These are phyloP conservation scores for Aspergillus bridgeri DNA, from an alignment of 495 filamentous ascomycete genomes.

Conservation along the genomic window DNA sequence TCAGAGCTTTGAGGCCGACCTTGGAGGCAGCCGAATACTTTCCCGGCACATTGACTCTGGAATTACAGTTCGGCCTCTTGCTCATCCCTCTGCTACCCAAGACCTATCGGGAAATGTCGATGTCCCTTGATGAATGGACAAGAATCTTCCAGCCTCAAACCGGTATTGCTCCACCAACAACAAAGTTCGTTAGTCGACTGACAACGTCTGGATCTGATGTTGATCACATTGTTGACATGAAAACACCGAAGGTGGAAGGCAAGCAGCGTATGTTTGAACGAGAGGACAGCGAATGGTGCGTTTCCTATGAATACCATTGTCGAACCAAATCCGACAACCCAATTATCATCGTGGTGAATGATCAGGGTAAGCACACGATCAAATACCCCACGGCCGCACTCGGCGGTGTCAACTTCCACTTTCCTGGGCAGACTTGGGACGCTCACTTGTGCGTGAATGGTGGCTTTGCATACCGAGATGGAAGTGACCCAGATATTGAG, in stretches of 20 bases:
- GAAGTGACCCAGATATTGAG: constrained; percentile 17
- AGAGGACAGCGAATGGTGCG: constrained; percentile 20
- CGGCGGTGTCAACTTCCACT: constrained; percentile 39
- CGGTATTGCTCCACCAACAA: constrained; percentile 15
- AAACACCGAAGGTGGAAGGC: constrained; percentile 19
- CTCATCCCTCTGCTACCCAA: constrained; percentile 24
- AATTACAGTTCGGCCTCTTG: constrained; percentile 37
- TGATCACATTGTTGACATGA: constrained; percentile 35
- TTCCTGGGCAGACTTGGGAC: constrained; percentile 46
- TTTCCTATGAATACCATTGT: constrained; percentile 54
- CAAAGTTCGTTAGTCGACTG: constrained; percentile 30
- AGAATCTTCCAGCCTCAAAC: constrained; percentile 21
- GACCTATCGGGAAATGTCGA: constrained; percentile 11
- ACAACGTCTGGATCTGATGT: constrained; percentile 37
- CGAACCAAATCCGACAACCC: constrained; percentile 14
- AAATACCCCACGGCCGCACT: constrained; percentile 13
- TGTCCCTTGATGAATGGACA: constrained; percentile 25
- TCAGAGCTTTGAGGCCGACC: constrained; percentile 18
- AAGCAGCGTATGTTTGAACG: constrained; percentile 31
- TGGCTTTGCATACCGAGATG: constrained; percentile 5
- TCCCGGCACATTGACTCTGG: constrained; percentile 30
- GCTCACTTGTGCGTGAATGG: constrained; percentile 31
- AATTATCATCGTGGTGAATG: constrained; percentile 51
- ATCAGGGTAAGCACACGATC: constrained; percentile 25
- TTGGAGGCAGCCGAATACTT: constrained; percentile 28